These are phyloP conservation scores for Alopecurus myosuroides DNA, from an alignment of 176 grass and related monocot genomes.

Conservation along the genomic window DNA sequence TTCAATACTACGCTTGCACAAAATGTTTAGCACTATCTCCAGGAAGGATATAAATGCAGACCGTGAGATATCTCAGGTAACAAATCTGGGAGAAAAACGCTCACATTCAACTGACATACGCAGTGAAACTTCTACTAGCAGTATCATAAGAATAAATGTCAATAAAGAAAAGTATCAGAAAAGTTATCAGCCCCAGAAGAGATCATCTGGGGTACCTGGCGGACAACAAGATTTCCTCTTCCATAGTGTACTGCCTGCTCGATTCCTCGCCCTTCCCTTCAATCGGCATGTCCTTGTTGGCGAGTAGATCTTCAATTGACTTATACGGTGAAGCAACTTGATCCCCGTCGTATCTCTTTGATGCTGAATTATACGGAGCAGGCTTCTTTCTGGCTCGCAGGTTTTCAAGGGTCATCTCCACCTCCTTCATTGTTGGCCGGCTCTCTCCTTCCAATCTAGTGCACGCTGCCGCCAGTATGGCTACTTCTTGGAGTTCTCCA, in stretches of 20 bases:
- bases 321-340: not conserved
- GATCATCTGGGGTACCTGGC: conserved; percentile 1
- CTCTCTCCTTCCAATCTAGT: conserved; percentile 17
- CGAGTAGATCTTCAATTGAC: not conserved
- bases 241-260: conserved; percentile 16
- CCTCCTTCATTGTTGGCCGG: conserved; percentile 18
- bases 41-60: too few relatives aligned
- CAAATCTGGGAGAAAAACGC: not conserved
- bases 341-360: not conserved
- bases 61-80: too few relatives aligned
- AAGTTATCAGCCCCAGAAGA: not conserved
- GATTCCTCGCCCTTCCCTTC: not conserved
- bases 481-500: conserved; percentile 15
- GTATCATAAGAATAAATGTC: not conserved
- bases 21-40: too few relatives aligned
- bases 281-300: not conserved
- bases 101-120: not conserved
- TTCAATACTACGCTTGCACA: not conserved
- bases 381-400: not conserved
- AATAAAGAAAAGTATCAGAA: not conserved
- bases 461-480: conserved; percentile 17
- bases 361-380: not conserved
- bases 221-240: conserved; percentile 27
- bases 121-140: not conserved
- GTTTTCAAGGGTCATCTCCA: conserved; percentile 18